These are phyloP conservation scores for Mucor ambiguus DNA, from an alignment of 371 early-diverging fungal species.

Conservation along the genomic window DNA sequence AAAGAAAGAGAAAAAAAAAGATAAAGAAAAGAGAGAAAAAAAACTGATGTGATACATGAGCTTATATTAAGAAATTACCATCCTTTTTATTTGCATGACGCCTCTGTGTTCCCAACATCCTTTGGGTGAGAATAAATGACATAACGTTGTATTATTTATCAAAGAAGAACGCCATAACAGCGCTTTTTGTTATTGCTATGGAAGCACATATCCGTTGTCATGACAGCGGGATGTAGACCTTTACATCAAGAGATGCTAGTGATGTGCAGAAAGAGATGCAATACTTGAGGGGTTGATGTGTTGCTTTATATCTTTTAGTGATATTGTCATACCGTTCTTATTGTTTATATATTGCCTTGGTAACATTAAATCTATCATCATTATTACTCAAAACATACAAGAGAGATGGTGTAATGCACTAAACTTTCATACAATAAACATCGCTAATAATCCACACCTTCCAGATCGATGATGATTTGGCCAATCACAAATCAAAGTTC, in stretches of 20 bases:
- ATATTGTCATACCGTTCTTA: neutral
- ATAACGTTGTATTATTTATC: slow-evolving; percentile 1
- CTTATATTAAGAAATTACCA: slow-evolving; percentile 1
- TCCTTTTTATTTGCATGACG: slow-evolving; percentile 21
- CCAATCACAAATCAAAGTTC: neutral
- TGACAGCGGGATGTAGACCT: neutral
- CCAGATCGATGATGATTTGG: neutral
- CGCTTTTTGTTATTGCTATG: neutral
- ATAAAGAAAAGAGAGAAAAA: neutral
- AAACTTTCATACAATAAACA: neutral
- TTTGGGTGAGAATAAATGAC: slow-evolving; percentile 16
- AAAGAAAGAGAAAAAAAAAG: neutral
- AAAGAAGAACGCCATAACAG: neutral
- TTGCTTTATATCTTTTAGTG: neutral
- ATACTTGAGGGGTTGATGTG: neutral
- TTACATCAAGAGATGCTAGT: neutral
- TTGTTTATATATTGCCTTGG: neutral
- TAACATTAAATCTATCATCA: slow-evolving; percentile 1
- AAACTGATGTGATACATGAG: slow-evolving; percentile 3
- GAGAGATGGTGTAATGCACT: neutral
- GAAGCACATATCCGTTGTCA: neutral
- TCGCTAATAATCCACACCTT: neutral
- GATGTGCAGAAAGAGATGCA: neutral
- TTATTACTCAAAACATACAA: neutral
- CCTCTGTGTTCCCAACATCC: slow-evolving; percentile 14